Base-by-base conservation (phyloP, 768 basidiomycete genomes). In the Wakefieldia striispora region DNA sequence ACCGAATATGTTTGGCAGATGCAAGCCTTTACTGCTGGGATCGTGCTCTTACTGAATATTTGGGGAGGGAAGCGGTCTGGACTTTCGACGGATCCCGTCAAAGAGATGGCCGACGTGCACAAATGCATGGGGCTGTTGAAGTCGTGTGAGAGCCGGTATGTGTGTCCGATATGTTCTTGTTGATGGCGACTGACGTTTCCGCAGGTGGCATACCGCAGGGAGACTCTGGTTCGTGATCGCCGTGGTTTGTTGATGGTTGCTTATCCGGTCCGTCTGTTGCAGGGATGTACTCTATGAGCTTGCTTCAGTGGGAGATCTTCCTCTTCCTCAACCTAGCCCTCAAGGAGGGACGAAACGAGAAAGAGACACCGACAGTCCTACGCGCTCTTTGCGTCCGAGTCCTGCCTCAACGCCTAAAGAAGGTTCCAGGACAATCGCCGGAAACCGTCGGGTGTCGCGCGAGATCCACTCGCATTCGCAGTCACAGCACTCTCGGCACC, bases 241-340 rank as follows among this genome's bases (percentile, higher is more conserved):
- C 21, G n/a, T 8, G 13, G 8, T 2, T 13, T 17, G 24, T 35
- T 9, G 19, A 4, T 6, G 5, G 4, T 29, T 9, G 8, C 10
- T 29, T 9, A 11, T 29, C 27, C 10, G 27, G 10, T 29, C 27
- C 27, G 27, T 29, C 27, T 9, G n/a, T 29, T 29, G 27, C 8
- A 87, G 86, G 85, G 85, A 88, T 57, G 78, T 89, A 36, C 67
- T 88, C 17, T 87, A 81, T 54, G 85, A 89, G 55, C 71, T 89
- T 1, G 84, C 86, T 4, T 82, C 77, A 0, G 84, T 82, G 4
- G 85, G 86, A 2, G 84, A 88, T 20, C 72, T 88, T 0, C 86
- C 85, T 0, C 72, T 88, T 6, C 86, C 86, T 2, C 74, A 77
- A 42, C 60, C 74, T 0, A 81, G 77, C 44, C 80, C 82, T 5